Base-by-base conservation (phyloP, 345 rosid species). In the Turritis glabra region DNA sequence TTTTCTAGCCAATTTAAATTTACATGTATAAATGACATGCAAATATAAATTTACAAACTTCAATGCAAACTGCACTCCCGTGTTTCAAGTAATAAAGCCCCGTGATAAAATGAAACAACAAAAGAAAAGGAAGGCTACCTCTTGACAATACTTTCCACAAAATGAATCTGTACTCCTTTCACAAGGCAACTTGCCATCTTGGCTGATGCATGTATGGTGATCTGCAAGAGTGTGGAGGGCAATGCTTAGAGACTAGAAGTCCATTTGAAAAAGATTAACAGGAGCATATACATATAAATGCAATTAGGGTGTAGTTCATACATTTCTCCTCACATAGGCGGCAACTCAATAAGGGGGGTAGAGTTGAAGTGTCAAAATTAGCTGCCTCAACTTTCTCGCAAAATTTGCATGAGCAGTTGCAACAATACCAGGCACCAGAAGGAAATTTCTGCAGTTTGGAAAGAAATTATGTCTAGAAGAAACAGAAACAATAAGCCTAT, bases 401-500 rank as follows among this genome's bases (percentile, higher is more conserved):
- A 78, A 82, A 87, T 87, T 92, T 92, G 82, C 99, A 95, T 22
- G 87, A 81, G 84, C 99, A 95, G 80, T 83, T 82, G 69, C 85
- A 73, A 83, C 99, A 95, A 76, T 85, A 84, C 99, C 99, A 95
- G 56, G 82, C 81, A 44, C 97, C 98, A 37, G 87, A 83, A 67
- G 99, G 98, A 65, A 90, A 86, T 64, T 74, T 84, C 98, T 95
- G 93, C 81, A 73, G 56, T 62, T 30, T 53, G 30, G 18, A 38
- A 37, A 37, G 19, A 37, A 21, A 59, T 35, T 12, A 21, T 8
- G 18, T 59, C 23, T 47, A 74, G n/a, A 17, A 72, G 54, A 75
- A 38, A 68, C 67, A 69, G n/a, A 54, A 46, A 37, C 29, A 33
- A 62, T 23, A 76, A 35, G 43, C 66, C 38, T 30, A 25, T 33